Base-by-base conservation (phyloP, 768 basidiomycete genomes). In the Amylocystis lapponica region DNA sequence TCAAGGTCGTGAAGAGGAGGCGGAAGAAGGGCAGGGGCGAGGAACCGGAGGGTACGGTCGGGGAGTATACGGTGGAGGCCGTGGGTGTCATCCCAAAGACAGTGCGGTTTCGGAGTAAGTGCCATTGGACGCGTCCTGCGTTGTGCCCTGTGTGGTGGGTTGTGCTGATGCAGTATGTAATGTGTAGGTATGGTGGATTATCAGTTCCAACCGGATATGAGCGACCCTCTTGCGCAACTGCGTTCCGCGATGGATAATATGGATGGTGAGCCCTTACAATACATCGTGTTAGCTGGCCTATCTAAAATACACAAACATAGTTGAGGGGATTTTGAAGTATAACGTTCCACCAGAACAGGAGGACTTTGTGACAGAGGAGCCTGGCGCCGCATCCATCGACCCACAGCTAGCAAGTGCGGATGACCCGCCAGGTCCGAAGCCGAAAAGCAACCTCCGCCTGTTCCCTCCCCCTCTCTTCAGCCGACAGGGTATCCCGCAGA, bases 391-490 rank as follows among this genome's bases (percentile, higher is more conserved):
- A 51, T 74, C 75, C 47, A 69, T 82, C 39, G 82, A 83, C 55
- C 80, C 78, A 2, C 57, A 58, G 20, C 69, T 71, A 8, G 44
- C 47, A 4, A 50, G 43, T n/a, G 19, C 34, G 8, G 36, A 30
- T 6, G 41, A 33, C 20, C 39, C 21, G 6, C 16, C 25, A 13
- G 36, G 30, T 5, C 22, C 27, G 31, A 36, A 43, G 52, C 23
- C 66, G 52, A 66, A 63, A 43, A 84, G 78, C 57, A 81, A 79
- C 53, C 67, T 93, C 8, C 75, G 86, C 22, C 68, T 91, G 10
- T 81, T 93, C 50, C 92, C 95, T 22, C 87, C 93, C 1, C 94
- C 95, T 7, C 63, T 93, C 36, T 97, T 97, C 66, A 86, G 84
- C 52, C 75, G 91, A 26, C 85, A 90, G 51, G 73, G 68, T 0